A percentile compares a stretch with the other conserved stretches of the same genome.
Evolutionary conservation across 116 monocot species (phyloP).

Genomic region (Dioscorea cayenensis): DNA sequence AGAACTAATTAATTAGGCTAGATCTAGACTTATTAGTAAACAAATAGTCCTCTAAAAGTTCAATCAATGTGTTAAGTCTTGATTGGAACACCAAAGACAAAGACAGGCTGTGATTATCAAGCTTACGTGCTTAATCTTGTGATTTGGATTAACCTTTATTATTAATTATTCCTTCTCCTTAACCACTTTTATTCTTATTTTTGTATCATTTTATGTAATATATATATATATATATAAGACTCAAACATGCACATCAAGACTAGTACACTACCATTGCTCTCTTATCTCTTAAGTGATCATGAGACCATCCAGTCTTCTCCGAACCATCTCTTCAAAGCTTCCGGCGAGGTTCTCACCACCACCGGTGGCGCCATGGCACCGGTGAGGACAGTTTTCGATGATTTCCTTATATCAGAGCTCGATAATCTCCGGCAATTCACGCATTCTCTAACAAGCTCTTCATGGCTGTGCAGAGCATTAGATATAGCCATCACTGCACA

Average conservation of each 20-base stretch:
- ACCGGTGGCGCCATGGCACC: slow-evolving; percentile 38
- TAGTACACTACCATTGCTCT: neutral
- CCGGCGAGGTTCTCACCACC: slow-evolving; percentile 14
- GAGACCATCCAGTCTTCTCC: slow-evolving; percentile 33
- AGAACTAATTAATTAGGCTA: no score
- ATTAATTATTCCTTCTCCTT: neutral
- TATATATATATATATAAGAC: neutral
- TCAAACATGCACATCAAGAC: neutral
- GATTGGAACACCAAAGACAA: neutral
- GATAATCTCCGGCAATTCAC: slow-evolving; percentile 19
- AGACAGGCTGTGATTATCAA: neutral
- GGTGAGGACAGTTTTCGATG: slow-evolving; percentile 31
- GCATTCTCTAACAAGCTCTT: neutral
- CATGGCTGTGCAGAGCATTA: slow-evolving; percentile 26
- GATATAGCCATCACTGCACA: slow-evolving; percentile 17
- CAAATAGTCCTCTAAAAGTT: no score
- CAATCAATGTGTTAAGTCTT: neutral
- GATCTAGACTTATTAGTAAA: no score
- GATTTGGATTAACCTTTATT: neutral
- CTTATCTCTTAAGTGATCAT: slow-evolving; percentile 4
- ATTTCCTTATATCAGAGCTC: slow-evolving; percentile 38
- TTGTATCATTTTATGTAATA: neutral
- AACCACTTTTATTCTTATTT: neutral
- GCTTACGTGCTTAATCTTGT: neutral
- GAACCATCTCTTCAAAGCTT: slow-evolving; percentile 29